Conservation (phyloP, 257 asterid species). For the Rauvolfia tetraphylla region DNA sequence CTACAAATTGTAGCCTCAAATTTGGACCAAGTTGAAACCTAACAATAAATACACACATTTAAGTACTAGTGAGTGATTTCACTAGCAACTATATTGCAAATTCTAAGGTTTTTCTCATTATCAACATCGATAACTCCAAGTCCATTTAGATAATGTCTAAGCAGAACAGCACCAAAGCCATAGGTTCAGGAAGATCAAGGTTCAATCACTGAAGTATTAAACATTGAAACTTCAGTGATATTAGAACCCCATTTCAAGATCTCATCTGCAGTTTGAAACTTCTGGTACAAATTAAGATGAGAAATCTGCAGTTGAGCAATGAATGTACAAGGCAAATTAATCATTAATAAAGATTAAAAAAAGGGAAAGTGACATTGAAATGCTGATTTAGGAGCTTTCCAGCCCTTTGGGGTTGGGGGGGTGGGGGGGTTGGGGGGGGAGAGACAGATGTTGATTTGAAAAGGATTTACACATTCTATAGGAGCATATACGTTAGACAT, state of each 20-base stretch:
- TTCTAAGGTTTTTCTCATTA: background rate
- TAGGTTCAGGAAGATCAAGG: no score
- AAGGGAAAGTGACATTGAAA: background rate
- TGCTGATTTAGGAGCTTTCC: slow-evolving; percentile 10
- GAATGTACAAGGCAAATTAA: background rate
- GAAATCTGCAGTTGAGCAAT: background rate
- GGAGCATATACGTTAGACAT: background rate
- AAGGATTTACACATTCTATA: background rate
- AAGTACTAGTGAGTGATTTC: background rate
- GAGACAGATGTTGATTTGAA: no score
- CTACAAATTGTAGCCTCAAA: no score
- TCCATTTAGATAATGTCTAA: no score
- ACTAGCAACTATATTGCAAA: background rate
- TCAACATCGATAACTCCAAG: no score
- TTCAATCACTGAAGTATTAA: background rate
- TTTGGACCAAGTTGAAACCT: no score
- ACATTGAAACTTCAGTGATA: background rate
- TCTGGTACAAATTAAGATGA: background rate
- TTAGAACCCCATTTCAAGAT: background rate
- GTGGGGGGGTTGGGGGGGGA: slow-evolving; percentile 3
- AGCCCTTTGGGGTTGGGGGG: slow-evolving; percentile 1
- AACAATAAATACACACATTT: no score
- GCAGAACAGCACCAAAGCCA: no score
- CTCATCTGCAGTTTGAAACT: background rate
- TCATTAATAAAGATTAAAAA: background rate